Evolutionary conservation across 805 yeast species (phyloP).

Genomic region (Candida saitoana): DNA sequence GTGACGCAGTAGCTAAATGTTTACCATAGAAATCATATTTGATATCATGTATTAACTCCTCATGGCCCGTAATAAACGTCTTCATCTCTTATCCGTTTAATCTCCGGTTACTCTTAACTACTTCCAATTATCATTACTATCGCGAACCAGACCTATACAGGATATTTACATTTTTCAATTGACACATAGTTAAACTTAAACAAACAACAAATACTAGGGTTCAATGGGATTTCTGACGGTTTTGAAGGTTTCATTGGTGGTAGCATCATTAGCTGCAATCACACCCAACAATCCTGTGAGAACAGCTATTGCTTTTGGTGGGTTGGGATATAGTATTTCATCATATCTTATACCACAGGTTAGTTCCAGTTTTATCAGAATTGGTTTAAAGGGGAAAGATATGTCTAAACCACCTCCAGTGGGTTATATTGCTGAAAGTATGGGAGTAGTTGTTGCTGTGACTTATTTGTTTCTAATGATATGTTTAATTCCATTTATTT

Average conservation of each 20-base stretch:
- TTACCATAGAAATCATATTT: conserved; percentile 91
- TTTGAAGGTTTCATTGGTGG: conserved; percentile 12
- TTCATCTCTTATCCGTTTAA: conserved; percentile 28
- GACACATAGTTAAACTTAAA: background rate
- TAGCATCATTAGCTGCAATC: conserved; percentile 20
- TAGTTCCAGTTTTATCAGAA: conserved; percentile 60
- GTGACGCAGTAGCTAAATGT: conserved; percentile 89
- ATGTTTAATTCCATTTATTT: conserved; percentile 82
- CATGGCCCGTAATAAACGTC: conserved; percentile 87
- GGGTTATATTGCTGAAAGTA: conserved; percentile 68
- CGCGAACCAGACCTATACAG: background rate
- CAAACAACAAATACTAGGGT: background rate
- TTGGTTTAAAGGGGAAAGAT: conserved; percentile 86
- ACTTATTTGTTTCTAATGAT: conserved; percentile 79
- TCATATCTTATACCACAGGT: conserved; percentile 62
- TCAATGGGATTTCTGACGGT: conserved; percentile 3
- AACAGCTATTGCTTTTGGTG: conserved; percentile 62
- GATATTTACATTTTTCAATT: background rate
- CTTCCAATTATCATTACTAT: background rate
- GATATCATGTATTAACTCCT: conserved; percentile 85
- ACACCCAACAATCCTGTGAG: conserved; percentile 46
- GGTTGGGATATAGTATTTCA: conserved; percentile 63
- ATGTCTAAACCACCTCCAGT: conserved; percentile 73
- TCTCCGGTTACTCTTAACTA: too few species aligned
- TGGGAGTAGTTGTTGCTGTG: conserved; percentile 86